Evolutionary conservation across 164 flowering plant genomes (phyloP).

Genomic region (Tinospora cordifolia): DNA sequence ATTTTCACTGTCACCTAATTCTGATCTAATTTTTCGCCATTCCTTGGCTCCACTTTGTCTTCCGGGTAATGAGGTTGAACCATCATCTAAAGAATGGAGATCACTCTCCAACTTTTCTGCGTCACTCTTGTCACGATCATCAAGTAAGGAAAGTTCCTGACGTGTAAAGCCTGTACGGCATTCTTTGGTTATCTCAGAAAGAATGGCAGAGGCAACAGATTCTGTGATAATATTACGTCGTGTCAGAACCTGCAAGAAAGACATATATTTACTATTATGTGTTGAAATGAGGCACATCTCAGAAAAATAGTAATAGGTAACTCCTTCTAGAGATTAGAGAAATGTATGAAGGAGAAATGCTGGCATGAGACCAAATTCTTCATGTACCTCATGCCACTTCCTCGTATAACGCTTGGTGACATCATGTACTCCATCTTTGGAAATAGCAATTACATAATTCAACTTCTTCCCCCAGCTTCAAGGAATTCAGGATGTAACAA

Average conservation of each 20-base stretch:
- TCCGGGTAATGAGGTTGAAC: constrained; percentile 66
- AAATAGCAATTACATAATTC: constrained; percentile 65
- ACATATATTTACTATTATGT: background rate
- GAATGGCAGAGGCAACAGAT: constrained; percentile 34
- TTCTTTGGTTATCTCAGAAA: constrained; percentile 54
- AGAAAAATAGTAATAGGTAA: background rate
- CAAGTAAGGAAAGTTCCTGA: constrained; percentile 39
- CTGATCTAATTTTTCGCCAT: constrained; percentile 83
- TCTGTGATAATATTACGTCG: constrained; percentile 64
- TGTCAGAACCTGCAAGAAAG: constrained; percentile 52
- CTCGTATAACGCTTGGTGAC: constrained; percentile 95
- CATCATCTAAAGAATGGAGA: constrained; percentile 39
- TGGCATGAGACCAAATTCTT: background rate
- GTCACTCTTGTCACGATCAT: constrained; percentile 56
- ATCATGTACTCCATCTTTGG: constrained; percentile 87
- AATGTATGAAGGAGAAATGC: background rate
- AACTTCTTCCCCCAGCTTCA: constrained; percentile 77
- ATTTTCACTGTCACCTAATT: constrained; percentile 42
- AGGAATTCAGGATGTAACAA: constrained; percentile 13
- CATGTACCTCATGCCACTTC: constrained; percentile 94
- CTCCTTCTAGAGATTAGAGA: background rate
- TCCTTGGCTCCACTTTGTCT: constrained; percentile 86
- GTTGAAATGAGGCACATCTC: background rate
- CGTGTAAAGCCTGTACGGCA: constrained; percentile 41
- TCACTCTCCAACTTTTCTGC: constrained; percentile 46